A percentile compares a stretch with the other conserved stretches of the same genome.
Evolutionary conservation across 306 rosid species (phyloP).

Genomic region (Calophaca sinica): DNA sequence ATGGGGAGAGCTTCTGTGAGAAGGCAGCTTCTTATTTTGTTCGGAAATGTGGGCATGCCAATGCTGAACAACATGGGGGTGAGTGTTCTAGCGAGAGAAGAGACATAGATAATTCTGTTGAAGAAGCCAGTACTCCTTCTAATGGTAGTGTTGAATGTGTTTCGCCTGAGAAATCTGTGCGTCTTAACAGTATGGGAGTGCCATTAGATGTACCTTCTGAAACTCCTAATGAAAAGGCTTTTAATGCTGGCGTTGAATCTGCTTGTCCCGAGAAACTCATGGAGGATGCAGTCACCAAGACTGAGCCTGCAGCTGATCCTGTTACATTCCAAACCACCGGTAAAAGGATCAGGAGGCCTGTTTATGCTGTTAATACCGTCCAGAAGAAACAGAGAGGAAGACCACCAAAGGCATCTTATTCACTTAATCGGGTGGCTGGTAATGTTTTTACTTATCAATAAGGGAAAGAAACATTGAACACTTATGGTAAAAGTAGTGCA

Average conservation of each 20-base stretch:
- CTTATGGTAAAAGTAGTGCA: conserved; percentile 2
- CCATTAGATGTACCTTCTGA: conserved; percentile 38
- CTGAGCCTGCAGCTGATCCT: background rate
- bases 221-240: conserved; percentile 39
- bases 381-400: conserved; percentile 46
- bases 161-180: conserved; percentile 43
- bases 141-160: conserved; percentile 47
- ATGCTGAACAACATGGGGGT: conserved; percentile 30
- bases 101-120: conserved; percentile 32
- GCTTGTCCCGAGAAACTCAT: conserved; percentile 17
- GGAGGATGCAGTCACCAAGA: background rate
- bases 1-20: conserved; percentile 66
- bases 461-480: conserved; percentile 23
- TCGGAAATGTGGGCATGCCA: conserved; percentile 49
- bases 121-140: conserved; percentile 47
- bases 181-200: conserved; percentile 11
- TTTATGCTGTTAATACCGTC: conserved; percentile 22
- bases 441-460: conserved; percentile 30
- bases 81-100: conserved; percentile 45
- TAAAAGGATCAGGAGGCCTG: conserved; percentile 34
- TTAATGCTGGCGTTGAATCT: conserved; percentile 23
- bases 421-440: conserved; percentile 39
- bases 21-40: conserved; percentile 68
- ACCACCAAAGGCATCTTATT: conserved; percentile 27
- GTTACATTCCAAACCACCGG: background rate